These are phyloP conservation scores for Ophiobolus disseminans DNA, from an alignment of 2,329 filamentous ascomycete species.

Conservation along the genomic window DNA sequence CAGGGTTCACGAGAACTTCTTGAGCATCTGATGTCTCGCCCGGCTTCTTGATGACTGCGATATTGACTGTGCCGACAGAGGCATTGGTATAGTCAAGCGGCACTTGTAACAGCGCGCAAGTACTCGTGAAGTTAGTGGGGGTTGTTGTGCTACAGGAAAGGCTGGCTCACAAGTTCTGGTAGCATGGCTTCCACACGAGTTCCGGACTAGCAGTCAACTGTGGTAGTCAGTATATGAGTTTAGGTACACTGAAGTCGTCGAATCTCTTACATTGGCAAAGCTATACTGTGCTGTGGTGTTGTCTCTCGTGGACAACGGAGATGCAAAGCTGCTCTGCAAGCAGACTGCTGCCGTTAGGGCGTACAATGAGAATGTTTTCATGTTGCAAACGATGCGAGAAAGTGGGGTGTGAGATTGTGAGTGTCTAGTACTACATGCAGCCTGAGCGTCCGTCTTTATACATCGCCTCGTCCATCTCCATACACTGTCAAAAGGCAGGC, in stretches of 20 bases:
- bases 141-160: neutral
- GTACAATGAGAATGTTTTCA: neutral
- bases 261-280: neutral
- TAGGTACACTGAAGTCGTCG: neutral
- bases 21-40: slow-evolving; percentile 11
- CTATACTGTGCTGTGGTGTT: neutral
- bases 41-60: slow-evolving; percentile 22
- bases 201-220: slow-evolving; percentile 1
- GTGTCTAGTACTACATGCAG: too few relatives aligned
- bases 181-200: neutral
- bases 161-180: slow-evolving; percentile 1
- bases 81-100: slow-evolving; percentile 27
- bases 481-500: too few relatives aligned
- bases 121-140: slow-evolving; percentile 1
- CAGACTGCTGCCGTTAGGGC: neutral
- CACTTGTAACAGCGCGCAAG: slow-evolving; percentile 22
- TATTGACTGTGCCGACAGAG: slow-evolving; percentile 16
- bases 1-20: slow-evolving; percentile 27
- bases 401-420: neutral
- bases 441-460: too few relatives aligned
- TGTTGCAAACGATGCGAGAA: neutral
- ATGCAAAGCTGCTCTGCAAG: neutral
- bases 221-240: neutral
- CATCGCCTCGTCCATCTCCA: too few relatives aligned
- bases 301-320: neutral